phyloP scores from a whole-genome alignment of 2,329 filamentous ascomycete species.

The Pseudogymnoascus sp. region DNA sequence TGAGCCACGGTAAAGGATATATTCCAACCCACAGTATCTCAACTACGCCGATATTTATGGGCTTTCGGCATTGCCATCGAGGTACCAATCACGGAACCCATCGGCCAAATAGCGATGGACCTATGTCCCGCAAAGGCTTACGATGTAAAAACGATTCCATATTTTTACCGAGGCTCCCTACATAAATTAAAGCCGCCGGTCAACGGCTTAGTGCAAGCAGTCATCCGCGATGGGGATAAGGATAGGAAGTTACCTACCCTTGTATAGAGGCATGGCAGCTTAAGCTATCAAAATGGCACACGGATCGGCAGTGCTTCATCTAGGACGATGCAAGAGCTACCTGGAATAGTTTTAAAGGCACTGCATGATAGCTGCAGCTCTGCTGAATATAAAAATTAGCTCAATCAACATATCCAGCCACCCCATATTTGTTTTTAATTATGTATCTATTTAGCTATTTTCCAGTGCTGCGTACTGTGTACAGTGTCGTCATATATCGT shows the following conservation, averaged over 20 bases:
- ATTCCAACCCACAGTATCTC: background rate
- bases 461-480: background rate
- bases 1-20: background rate
- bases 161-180: background rate
- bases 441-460: background rate
- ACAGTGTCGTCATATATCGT: slow-evolving; percentile 6
- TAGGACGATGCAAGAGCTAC: background rate
- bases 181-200: background rate
- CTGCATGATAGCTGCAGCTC: background rate
- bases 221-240: background rate
- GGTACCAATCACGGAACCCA: background rate
- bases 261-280: background rate
- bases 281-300: background rate
- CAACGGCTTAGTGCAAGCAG: background rate
- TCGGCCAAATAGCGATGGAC: background rate
- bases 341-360: background rate
- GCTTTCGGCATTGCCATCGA: background rate
- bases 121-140: background rate
- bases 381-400: background rate
- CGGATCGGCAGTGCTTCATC: background rate
- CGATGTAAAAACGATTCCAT: background rate
- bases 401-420: background rate
- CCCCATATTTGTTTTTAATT: background rate
- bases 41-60: background rate
- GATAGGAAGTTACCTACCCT: background rate